phyloP scores from a whole-genome alignment of 1,284 basidiomycete genomes.

The Somion occarium region DNA sequence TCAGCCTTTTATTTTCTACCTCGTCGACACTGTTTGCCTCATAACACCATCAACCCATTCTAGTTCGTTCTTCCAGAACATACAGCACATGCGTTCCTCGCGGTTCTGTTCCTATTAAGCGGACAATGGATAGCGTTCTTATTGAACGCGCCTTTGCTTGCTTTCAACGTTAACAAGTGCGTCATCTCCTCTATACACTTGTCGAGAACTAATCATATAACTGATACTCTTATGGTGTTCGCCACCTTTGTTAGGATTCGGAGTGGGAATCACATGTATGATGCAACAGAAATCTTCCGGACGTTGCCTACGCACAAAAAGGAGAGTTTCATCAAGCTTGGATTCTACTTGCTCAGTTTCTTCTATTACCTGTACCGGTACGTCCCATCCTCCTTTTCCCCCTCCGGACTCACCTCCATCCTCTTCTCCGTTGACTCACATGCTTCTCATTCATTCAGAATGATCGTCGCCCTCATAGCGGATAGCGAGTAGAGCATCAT shows the following conservation, averaged over 20 bases:
- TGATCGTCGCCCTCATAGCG: conserved; percentile 85
- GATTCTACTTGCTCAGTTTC: conserved; percentile 91
- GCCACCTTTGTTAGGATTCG: conserved; percentile 62
- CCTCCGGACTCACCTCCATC: too few relatives aligned
- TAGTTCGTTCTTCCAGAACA: conserved; percentile 99
- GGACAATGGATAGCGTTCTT: conserved; percentile 96
- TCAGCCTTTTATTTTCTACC: conserved; percentile 30
- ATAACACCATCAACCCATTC: too few relatives aligned
- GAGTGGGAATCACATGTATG: conserved; percentile 96
- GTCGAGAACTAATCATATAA: conserved; percentile 4
- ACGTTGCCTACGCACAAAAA: conserved; percentile 94
- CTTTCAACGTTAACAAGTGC: conserved; percentile 94
- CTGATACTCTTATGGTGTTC: not conserved
- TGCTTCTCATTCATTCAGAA: conserved; percentile 38
- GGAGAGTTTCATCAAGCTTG: conserved; percentile 95
- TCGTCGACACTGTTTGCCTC: not conserved
- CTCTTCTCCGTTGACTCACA: conserved; percentile 4
- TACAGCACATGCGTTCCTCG: conserved; percentile 89
- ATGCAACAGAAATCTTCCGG: conserved; percentile 99
- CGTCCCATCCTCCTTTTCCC: conserved; percentile 29
- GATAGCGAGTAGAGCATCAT: conserved; percentile 53
- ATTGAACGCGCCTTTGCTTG: conserved; percentile 87
- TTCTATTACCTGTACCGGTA: conserved; percentile 97
- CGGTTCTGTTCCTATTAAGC: conserved; percentile 83
- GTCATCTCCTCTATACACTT: conserved; percentile 25